Base-by-base conservation (phyloP, 1,139 yeast genomes). In the Debaryomyces robertsiae region DNA sequence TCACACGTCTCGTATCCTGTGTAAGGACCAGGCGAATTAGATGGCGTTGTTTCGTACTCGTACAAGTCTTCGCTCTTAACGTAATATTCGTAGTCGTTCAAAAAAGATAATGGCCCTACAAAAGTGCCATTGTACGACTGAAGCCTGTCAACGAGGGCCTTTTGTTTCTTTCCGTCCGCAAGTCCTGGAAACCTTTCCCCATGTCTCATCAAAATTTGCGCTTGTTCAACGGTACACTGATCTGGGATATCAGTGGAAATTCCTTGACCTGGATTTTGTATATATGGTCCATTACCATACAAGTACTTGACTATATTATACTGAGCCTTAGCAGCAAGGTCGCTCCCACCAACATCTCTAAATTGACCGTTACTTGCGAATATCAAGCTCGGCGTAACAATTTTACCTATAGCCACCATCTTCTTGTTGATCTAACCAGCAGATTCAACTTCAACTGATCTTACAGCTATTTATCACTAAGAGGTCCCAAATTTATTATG, bases 271-370 rank as follows among this genome's bases (percentile, higher is more conserved):
- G 55, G 51, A 25, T 56, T 54, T 40, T 67, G 71, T n/a, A 64
- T 52, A 41, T 65, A 67, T 4, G 73, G 73, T 1, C 67, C 73
- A 15, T 68, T 54, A 4, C 69, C 73, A 17, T 61, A 67, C 41
- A 67, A 52, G 43, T 58, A 63, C 38, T 56, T 57, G 39, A 63
- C 59, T 16, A 65, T 49, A 44, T 67, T 67, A 41, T 56, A 63
- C 42, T 61, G 67, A 27, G 59, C 60, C 16, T 54, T 47, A 32
- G 67, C 58, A 9, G 66, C 63, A 36, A 58, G 57, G 19, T 58
- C 58, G 67, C 66, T 13, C 14, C 55, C 44, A 10, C 66, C 63
- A 3, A 62, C 62, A 32, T 55, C 52, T 42, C 58, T 50, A 50
- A 53, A 60, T 34, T 57, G 58, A 25, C 45, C 47, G 32, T 55